Conservation (phyloP, 345 rosid genomes). For the Eutrema japonicum region DNA sequence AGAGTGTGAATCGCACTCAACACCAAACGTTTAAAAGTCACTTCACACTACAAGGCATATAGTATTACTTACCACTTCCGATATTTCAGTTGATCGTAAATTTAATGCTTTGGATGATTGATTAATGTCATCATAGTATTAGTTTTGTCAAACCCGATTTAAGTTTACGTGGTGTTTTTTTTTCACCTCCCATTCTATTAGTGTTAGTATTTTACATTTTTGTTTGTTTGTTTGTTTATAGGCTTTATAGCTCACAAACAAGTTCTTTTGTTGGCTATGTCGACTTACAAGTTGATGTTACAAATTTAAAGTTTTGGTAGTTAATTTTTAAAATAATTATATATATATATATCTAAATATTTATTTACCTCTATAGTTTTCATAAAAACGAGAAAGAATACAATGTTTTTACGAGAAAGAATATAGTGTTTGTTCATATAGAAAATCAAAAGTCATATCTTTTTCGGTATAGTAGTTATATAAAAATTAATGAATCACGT, state of each 20-base stretch:
- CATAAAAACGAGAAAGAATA: too few species aligned
- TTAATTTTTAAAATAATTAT: too few species aligned
- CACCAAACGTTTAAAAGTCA: slow-evolving; percentile 37
- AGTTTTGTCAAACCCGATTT: background rate
- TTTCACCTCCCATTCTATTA: background rate
- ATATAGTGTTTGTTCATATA: too few species aligned
- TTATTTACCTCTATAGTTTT: too few species aligned
- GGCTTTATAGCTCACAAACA: background rate
- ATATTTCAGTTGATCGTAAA: background rate
- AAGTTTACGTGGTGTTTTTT: background rate
- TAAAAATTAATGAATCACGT: too few species aligned
- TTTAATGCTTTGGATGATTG: slow-evolving; percentile 18
- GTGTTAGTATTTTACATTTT: background rate
- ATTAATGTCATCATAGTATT: background rate
- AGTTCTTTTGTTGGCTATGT: background rate
- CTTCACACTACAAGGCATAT: slow-evolving; percentile 32
- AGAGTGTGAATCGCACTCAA: slow-evolving; percentile 43
- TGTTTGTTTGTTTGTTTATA: background rate
- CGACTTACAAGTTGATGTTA: background rate
- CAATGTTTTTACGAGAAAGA: too few species aligned
- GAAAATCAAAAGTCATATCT: too few species aligned
- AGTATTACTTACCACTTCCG: slow-evolving; percentile 11
- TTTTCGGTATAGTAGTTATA: too few species aligned
- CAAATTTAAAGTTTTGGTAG: background rate
- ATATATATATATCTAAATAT: too few species aligned